Conservation (phyloP, 2,329 filamentous ascomycete species). For the Penicillium palitans region DNA sequence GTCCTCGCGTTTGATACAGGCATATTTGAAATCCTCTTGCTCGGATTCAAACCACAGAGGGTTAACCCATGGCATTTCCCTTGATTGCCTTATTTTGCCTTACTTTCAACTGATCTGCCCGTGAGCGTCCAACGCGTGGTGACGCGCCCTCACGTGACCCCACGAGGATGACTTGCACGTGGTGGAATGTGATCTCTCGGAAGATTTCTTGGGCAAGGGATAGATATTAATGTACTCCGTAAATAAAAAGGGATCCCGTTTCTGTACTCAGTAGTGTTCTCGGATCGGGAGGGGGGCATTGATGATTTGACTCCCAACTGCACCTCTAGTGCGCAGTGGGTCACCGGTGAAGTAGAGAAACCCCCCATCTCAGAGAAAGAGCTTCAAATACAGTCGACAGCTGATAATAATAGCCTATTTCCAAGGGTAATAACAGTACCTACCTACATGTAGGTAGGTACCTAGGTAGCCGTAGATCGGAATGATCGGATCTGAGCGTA, state of each 20-base stretch:
- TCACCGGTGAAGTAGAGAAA: background rate
- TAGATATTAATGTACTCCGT: background rate
- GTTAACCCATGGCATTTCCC: background rate
- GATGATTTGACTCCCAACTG: background rate
- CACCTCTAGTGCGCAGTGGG: background rate
- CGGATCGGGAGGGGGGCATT: background rate
- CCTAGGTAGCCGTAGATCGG: background rate
- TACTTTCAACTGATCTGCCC: background rate
- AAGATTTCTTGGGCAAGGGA: background rate
- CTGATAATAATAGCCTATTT: background rate
- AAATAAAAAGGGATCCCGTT: background rate
- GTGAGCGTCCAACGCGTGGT: constrained; percentile 13
- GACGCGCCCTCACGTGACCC: constrained; percentile 25
- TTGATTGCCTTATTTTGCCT: background rate
- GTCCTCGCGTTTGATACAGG: background rate
- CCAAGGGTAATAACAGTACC: no score
- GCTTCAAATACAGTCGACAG: background rate
- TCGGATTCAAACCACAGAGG: background rate
- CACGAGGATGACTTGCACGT: constrained; percentile 10
- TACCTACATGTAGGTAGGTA: no score
- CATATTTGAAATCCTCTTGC: background rate
- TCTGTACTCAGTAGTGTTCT: background rate
- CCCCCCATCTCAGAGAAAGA: background rate
- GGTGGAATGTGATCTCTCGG: constrained; percentile 9
- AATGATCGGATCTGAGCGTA: background rate